phyloP scores from a whole-genome alignment of 768 basidiomycete genomes.

The Cystobasidium onofrii region DNA sequence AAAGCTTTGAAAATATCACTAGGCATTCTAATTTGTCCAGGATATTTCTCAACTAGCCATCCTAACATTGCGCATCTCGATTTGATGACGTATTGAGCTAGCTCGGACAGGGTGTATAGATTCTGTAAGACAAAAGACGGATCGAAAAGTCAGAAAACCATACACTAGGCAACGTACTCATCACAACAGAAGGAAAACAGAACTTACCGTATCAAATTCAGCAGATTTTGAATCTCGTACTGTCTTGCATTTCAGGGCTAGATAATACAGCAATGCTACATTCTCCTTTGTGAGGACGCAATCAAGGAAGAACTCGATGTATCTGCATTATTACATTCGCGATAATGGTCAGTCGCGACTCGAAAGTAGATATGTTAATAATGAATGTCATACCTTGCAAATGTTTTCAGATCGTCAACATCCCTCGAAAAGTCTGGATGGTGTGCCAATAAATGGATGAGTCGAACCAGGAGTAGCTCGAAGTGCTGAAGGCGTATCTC shows the following conservation, averaged over 20 bases:
- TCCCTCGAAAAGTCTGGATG: constrained; percentile 76
- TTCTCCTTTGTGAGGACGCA: constrained; percentile 70
- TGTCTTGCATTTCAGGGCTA: constrained; percentile 75
- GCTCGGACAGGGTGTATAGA: constrained; percentile 75
- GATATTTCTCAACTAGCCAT: constrained; percentile 72
- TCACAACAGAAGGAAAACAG: not conserved
- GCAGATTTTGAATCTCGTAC: constrained; percentile 69
- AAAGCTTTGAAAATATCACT: constrained; percentile 69
- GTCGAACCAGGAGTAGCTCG: constrained; percentile 73
- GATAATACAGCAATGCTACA: constrained; percentile 68
- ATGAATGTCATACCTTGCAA: constrained; percentile 61
- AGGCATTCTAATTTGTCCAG: constrained; percentile 70
- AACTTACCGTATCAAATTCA: constrained; percentile 59
- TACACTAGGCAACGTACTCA: not conserved
- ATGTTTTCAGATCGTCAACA: constrained; percentile 63
- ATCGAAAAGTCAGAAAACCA: not conserved
- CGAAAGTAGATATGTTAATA: too few relatives aligned
- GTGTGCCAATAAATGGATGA: constrained; percentile 80
- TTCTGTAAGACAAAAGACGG: constrained; percentile 52
- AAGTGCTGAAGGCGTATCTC: constrained; percentile 50
- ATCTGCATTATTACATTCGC: too few relatives aligned
- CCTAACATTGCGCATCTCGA: constrained; percentile 55
- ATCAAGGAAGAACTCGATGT: constrained; percentile 79
- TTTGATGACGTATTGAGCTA: constrained; percentile 80
- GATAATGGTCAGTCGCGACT: too few relatives aligned